A percentile compares a stretch with the other conserved stretches of the same genome.
These are phyloP conservation scores for Boletellus ananiceps DNA, from an alignment of 768 basidiomycete species.

Conservation along the genomic window DNA sequence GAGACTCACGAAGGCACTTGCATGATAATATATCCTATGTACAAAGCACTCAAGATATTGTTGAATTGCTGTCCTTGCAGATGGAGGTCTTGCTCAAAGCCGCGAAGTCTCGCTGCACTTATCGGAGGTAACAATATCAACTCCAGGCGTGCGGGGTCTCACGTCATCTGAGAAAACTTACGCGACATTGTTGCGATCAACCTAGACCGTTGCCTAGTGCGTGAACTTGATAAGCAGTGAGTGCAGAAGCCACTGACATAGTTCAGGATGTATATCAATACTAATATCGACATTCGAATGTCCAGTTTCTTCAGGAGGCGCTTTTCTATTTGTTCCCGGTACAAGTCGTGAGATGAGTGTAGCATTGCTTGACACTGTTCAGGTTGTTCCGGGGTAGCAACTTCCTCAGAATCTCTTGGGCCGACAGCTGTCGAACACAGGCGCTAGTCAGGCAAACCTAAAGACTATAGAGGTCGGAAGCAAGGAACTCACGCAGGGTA, in stretches of 20 bases:
- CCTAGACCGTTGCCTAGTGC: conserved; percentile 29
- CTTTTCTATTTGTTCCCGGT: conserved; percentile 37
- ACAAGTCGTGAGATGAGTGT: conserved; percentile 6
- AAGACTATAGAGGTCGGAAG: background rate
- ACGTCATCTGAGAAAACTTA: conserved; percentile 28
- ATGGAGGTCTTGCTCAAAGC: conserved; percentile 64
- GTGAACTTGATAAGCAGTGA: background rate
- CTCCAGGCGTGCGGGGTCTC: background rate
- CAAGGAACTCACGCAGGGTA: conserved; percentile 15
- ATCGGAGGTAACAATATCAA: background rate
- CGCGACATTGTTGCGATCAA: conserved; percentile 72
- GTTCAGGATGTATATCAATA: conserved; percentile 35
- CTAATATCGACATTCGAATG: conserved; percentile 32
- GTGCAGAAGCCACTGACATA: conserved; percentile 23
- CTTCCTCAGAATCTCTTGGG: conserved; percentile 7
- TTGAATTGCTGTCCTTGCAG: conserved; percentile 61
- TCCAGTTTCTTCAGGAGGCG: conserved; percentile 38
- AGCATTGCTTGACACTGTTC: background rate
- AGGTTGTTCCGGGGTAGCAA: background rate
- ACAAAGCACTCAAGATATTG: conserved; percentile 62
- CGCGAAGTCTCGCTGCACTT: conserved; percentile 69
- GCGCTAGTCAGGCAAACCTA: background rate
- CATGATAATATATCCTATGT: conserved; percentile 73
- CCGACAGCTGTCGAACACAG: background rate
- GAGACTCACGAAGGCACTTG: conserved; percentile 66